Percentiles rank a stretch among this genome's conserved stretches.
Evolutionary conservation across 192 early-diverging fungal genomes (phyloP).

Genomic region (Coemansia sp.): DNA sequence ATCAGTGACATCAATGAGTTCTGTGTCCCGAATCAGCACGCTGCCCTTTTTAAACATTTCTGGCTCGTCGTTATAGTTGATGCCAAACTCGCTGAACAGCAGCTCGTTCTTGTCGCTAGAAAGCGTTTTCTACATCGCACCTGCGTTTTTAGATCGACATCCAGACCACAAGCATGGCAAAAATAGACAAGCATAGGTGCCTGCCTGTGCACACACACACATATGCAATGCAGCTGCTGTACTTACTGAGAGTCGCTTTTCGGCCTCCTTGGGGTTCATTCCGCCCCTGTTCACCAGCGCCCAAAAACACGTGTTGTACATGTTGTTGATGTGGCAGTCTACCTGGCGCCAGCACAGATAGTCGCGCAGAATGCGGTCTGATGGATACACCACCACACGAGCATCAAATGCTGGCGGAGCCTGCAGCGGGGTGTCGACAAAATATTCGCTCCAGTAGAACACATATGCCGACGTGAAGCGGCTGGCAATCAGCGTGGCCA

Average conservation of each 20-base stretch:
- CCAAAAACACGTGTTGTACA: conserved; percentile 98
- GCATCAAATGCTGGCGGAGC: conserved; percentile 91
- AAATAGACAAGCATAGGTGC: conserved; percentile 6
- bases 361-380: conserved; percentile 76
- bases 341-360: conserved; percentile 94
- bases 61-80: conserved; percentile 85
- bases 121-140: conserved; percentile 72
- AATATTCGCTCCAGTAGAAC: conserved; percentile 74
- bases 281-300: conserved; percentile 71
- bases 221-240: neutral
- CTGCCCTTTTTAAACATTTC: conserved; percentile 89
- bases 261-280: conserved; percentile 68
- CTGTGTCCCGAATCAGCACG: conserved; percentile 64
- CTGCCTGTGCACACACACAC: conserved; percentile 1
- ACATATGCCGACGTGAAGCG: conserved; percentile 87
- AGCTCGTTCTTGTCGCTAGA: conserved; percentile 91
- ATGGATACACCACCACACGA: conserved; percentile 84
- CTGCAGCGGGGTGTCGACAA: conserved; percentile 60
- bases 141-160: no score
- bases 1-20: conserved; percentile 16
- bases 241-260: conserved; percentile 67
- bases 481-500: conserved; percentile 76
- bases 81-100: conserved; percentile 74
- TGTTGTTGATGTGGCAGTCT: conserved; percentile 92
- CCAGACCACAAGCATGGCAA: neutral